A percentile compares a stretch with the other conserved stretches of the same genome.
phyloP scores from a whole-genome alignment of 129 eudicot species.

The Centaurea solstitialis region DNA sequence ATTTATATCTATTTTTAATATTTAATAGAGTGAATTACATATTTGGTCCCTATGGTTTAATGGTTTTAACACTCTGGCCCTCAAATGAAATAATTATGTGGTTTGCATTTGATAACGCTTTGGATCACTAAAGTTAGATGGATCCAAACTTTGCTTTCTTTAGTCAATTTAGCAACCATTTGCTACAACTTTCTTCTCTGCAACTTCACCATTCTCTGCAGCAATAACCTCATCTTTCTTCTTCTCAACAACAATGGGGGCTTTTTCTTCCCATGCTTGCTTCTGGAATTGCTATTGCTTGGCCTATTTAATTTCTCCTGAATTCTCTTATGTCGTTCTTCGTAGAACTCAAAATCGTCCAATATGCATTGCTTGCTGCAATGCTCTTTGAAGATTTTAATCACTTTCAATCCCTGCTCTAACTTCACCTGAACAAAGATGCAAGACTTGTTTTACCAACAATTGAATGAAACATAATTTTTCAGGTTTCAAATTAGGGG shows the following conservation, averaged over 20 bases:
- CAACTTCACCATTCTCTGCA: conserved; percentile 38
- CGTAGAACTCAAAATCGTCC: conserved; percentile 85
- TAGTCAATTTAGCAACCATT: conserved; percentile 47
- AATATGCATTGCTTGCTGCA: conserved; percentile 66
- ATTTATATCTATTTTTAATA: no score
- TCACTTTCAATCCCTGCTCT: conserved; percentile 69
- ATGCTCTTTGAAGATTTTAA: conserved; percentile 70
- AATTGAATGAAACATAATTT: background rate
- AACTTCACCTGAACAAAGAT: conserved; percentile 55
- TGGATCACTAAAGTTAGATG: no score
- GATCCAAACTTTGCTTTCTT: no score
- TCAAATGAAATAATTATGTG: no score
- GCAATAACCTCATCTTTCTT: conserved; percentile 41
- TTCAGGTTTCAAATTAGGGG: background rate
- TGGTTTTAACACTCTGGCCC: no score
- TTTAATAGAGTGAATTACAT: no score
- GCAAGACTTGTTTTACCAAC: background rate
- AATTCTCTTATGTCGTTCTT: conserved; percentile 64
- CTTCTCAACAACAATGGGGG: conserved; percentile 29
- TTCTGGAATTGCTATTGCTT: conserved; percentile 67
- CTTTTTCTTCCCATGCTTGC: conserved; percentile 73
- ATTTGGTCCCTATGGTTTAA: no score
- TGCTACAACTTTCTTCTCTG: conserved; percentile 28
- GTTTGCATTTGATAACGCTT: no score
- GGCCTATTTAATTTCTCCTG: conserved; percentile 79